Evolutionary conservation across 75 land plant genomes (phyloP).

Genomic region (Ceratopteris richardii): DNA sequence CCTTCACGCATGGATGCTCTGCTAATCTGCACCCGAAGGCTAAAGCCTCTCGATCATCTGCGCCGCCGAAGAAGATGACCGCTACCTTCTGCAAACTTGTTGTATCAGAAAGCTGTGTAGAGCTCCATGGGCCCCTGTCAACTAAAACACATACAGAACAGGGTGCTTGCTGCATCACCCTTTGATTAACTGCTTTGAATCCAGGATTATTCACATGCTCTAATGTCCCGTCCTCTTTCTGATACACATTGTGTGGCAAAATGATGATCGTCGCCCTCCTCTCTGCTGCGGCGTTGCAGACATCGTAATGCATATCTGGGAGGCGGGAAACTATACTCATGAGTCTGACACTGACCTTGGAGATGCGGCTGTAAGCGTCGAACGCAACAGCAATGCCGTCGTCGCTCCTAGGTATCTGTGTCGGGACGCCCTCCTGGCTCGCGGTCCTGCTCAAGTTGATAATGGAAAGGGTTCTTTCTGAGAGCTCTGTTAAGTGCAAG

Average conservation of each 20-base stretch:
- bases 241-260: constrained; percentile 24
- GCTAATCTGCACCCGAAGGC: constrained; percentile 24
- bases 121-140: not conserved
- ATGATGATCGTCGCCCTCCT: constrained; percentile 32
- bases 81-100: constrained; percentile 10
- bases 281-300: constrained; percentile 50
- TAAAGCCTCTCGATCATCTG: constrained; percentile 53
- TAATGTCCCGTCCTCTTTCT: constrained; percentile 43
- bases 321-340: constrained; percentile 33
- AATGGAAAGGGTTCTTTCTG: constrained; percentile 19
- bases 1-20: constrained; percentile 18
- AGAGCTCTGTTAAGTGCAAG: constrained; percentile 58
- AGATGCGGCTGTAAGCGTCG: constrained; percentile 17
- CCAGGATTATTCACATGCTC: constrained; percentile 16
- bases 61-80: constrained; percentile 52
- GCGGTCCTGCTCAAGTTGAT: not conserved
- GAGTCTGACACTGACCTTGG: constrained; percentile 33
- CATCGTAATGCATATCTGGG: constrained; percentile 47
- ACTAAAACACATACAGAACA: constrained; percentile 4
- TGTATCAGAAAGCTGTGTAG: not conserved
- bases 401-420: not conserved
- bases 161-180: not conserved
- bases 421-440: not conserved
- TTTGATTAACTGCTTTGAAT: not conserved
- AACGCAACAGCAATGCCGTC: constrained; percentile 7